Percentiles rank a stretch among this genome's conserved stretches.
Evolutionary conservation across 352 stramenopile genomes (phyloP).

Genomic region (Saprolegnia diclina): DNA sequence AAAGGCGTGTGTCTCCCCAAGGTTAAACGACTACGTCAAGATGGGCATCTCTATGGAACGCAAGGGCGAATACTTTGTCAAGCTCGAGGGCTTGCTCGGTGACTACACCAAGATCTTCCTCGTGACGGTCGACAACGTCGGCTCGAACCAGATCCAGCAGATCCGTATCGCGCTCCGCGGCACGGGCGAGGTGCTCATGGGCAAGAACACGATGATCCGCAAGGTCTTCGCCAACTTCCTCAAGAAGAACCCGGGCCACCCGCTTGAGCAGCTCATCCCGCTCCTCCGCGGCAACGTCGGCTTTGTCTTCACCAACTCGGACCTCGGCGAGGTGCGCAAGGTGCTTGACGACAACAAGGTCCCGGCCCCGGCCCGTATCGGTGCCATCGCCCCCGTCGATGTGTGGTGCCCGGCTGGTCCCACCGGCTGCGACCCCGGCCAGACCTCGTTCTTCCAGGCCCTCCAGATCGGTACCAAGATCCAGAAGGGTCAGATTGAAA

Average conservation of each 20-base stretch:
- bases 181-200: constrained; percentile 97
- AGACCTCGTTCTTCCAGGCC: constrained; percentile 99
- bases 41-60: constrained; percentile 96
- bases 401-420: constrained; percentile 96
- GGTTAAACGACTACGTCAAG: constrained; percentile 87
- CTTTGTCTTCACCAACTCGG: constrained; percentile 99
- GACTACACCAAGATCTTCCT: constrained; percentile 98
- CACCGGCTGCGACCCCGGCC: constrained; percentile 98
- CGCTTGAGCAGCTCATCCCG: constrained; percentile 84
- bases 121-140: constrained; percentile 98
- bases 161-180: constrained; percentile 94
- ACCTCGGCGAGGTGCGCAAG: constrained; percentile 91
- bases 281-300: constrained; percentile 96
- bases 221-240: constrained; percentile 97
- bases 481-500: constrained; percentile 99
- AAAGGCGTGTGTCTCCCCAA: constrained; percentile 79
- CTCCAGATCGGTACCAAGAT: constrained; percentile 99
- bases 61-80: constrained; percentile 97
- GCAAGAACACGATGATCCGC: constrained; percentile 99
- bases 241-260: constrained; percentile 96
- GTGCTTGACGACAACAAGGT: constrained; percentile 86
- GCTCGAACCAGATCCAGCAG: constrained; percentile 98
- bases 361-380: constrained; percentile 95
- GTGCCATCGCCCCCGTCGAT: constrained; percentile 92
- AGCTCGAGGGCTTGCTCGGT: constrained; percentile 93